Evolutionary conservation across 352 stramenopile genomes (phyloP).

Genomic region (Saprolegnia parasitica): DNA sequence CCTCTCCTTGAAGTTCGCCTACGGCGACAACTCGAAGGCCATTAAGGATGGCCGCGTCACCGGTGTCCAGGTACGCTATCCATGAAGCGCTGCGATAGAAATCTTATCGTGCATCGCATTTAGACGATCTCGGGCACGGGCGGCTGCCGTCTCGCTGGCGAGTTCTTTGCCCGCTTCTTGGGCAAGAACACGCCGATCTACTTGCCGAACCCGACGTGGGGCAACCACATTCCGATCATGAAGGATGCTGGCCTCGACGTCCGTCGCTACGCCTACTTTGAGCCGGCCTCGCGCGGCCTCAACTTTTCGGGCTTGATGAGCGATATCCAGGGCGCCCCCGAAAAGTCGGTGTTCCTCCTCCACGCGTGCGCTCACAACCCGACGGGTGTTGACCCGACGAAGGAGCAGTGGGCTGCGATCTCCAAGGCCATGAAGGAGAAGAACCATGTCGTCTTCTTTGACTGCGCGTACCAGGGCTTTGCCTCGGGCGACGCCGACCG

Average conservation of each 20-base stretch:
- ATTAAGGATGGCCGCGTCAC: conserved; percentile 91
- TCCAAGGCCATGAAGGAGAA: conserved; percentile 93
- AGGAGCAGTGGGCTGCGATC: conserved; percentile 98
- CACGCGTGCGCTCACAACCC: conserved; percentile 99
- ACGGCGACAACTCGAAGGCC: conserved; percentile 91
- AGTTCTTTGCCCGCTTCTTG: conserved; percentile 92
- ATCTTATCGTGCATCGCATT: conserved; percentile 9
- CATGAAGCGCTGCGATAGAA: background rate
- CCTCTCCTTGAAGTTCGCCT: conserved; percentile 93
- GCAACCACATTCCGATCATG: conserved; percentile 97
- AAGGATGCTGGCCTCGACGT: conserved; percentile 81
- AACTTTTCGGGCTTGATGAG: conserved; percentile 93
- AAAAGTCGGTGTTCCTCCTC: conserved; percentile 95
- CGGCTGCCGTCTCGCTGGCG: conserved; percentile 92
- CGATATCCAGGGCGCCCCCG: conserved; percentile 91
- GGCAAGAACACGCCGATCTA: conserved; percentile 91
- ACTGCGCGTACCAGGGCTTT: conserved; percentile 99
- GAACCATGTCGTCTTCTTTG: conserved; percentile 97
- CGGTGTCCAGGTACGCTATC: conserved; percentile 79
- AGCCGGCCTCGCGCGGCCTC: conserved; percentile 77
- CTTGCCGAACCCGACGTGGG: conserved; percentile 98
- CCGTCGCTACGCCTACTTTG: conserved; percentile 81
- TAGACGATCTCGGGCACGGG: conserved; percentile 98
- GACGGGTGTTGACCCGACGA: conserved; percentile 96
- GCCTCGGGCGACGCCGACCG: conserved; percentile 94